Base-by-base conservation (phyloP, 495 filamentous ascomycete species). In the Pseudomonodictys pantanalensis region DNA sequence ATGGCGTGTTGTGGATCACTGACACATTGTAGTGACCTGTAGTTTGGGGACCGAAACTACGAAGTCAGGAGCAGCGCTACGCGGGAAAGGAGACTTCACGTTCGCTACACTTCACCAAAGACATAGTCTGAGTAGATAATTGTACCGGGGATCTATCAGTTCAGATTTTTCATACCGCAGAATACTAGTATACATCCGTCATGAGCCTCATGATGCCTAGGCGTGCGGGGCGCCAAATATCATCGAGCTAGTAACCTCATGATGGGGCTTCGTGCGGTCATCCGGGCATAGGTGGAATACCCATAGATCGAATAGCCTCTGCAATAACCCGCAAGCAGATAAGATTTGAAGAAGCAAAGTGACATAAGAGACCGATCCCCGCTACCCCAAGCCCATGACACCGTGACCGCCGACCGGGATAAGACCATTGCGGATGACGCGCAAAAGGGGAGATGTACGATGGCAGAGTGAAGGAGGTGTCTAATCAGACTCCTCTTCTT, bases 401-500 rank as follows among this genome's bases (percentile, higher is more conserved):
- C 56, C 57, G 49, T 57, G 38, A 57, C 49, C 38, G 30, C 48
- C 38, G 48, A 62, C 38, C 56, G 28, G 60, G 1, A 51, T 18
- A 51, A 42, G 25, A 44, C 20, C 52, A 53, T 42, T 35, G 25
- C 53, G 15, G 28, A 35, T 33, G 49, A 26, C 35, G 42, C 43
- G 18, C 35, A 58, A 29, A 55, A 26, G 17, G 45, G 38, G 46
- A 39, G 18, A 32, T 15, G 58, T 42, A 49, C 45, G 32, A 52
- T 29, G 5, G 47, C 20, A 23, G 30, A 51, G 15, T 33, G 29
- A 50, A 20, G 22, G 17, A 7, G 17, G 30, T 30, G 38, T 26
- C 30, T 66, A 69, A 58, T 69, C 67, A 23, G 52, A 62, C 25
- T 58, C 66, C 45, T 68, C 58, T 26, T 67, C 67, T 29, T 69